These are phyloP conservation scores for Sergeia podlipaevii DNA, from an alignment of 208 protist species.

Conservation along the genomic window DNA sequence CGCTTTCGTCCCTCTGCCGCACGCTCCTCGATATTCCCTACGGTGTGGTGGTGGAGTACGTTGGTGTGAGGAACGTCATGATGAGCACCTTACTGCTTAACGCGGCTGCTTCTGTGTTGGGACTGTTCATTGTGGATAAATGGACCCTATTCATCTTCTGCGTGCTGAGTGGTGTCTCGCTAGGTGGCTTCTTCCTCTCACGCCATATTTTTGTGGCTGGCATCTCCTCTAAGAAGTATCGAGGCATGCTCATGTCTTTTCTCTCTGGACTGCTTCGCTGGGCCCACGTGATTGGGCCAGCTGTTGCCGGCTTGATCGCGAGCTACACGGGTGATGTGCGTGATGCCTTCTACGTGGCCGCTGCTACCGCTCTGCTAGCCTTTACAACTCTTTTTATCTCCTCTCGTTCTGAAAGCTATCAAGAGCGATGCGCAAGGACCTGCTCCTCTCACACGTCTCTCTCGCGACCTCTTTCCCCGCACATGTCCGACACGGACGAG, in stretches of 20 bases:
- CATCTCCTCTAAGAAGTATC: conserved; percentile 58
- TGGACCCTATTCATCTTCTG: conserved; percentile 38
- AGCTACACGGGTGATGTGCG: conserved; percentile 26
- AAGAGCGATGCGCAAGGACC: conserved; percentile 13
- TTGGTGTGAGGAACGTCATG: conserved; percentile 65
- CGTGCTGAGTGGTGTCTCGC: conserved; percentile 57
- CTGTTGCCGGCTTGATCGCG: conserved; percentile 45
- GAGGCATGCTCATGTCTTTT: conserved; percentile 74
- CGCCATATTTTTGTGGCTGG: conserved; percentile 78
- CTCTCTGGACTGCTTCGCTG: conserved; percentile 72
- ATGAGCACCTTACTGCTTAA: conserved; percentile 44
- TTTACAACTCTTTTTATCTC: conserved; percentile 23
- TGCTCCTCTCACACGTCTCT: too few relatives aligned
- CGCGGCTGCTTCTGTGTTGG: conserved; percentile 24
- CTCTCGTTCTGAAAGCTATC: not conserved
- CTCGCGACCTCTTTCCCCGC: too few relatives aligned
- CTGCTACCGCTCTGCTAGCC: conserved; percentile 21
- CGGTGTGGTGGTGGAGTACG: conserved; percentile 59
- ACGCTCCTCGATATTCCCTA: conserved; percentile 63
- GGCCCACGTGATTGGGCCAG: conserved; percentile 69
- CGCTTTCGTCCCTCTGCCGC: conserved; percentile 42
- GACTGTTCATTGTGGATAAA: conserved; percentile 15
- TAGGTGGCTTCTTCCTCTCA: conserved; percentile 74
- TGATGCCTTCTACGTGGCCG: conserved; percentile 58
- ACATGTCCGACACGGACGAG: too few relatives aligned